These are phyloP conservation scores for Corymbia calophylla DNA, from an alignment of 441 rosid genomes.

Conservation along the genomic window DNA sequence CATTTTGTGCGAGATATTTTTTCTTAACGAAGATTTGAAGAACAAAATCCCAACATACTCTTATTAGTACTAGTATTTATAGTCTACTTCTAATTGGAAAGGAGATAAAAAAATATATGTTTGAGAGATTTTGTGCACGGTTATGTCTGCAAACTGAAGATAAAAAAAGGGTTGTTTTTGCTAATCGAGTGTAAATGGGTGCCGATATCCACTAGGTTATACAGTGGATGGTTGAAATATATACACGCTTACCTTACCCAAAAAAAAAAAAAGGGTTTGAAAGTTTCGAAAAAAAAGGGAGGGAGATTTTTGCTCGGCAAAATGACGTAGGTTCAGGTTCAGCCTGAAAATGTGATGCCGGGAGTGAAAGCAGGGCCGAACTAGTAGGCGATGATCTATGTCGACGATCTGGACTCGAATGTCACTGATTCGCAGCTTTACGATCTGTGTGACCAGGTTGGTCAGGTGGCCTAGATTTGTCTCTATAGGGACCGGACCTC, in stretches of 20 bases:
- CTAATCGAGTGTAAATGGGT: too few species aligned
- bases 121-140: neutral
- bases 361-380: neutral
- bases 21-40: neutral
- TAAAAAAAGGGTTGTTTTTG: neutral
- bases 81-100: neutral
- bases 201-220: too few species aligned
- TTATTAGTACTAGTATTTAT: neutral
- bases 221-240: too few species aligned
- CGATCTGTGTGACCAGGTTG: neutral
- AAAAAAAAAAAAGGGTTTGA: neutral
- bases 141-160: neutral
- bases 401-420: neutral
- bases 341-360: neutral
- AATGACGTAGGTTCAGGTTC: neutral
- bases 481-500: neutral
- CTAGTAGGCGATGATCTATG: neutral
- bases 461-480: neutral
- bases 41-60: neutral
- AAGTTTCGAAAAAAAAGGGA: neutral
- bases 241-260: too few species aligned
- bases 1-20: neutral
- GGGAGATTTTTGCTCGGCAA: too few species aligned
- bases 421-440: neutral
- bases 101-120: neutral